phyloP scores from a whole-genome alignment of 2,329 filamentous ascomycete species.

The Penicillium sp. region DNA sequence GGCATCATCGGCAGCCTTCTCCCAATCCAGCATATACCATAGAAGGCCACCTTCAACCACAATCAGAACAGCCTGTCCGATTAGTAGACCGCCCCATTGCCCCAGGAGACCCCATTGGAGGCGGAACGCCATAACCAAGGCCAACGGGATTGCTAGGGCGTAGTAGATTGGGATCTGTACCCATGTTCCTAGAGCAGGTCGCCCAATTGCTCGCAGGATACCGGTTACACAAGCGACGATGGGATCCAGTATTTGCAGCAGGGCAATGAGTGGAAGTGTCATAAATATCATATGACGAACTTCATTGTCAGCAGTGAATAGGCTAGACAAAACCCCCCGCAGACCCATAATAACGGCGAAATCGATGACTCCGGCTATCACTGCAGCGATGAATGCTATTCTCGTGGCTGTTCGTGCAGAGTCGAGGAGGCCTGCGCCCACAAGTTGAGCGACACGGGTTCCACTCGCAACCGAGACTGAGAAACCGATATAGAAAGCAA shows the following conservation, averaged over 20 bases:
- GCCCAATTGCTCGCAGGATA: conserved; percentile 83
- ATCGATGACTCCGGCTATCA: conserved; percentile 77
- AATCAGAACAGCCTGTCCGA: not conserved
- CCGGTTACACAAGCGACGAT: conserved; percentile 82
- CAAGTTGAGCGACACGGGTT: conserved; percentile 88
- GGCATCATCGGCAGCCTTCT: not conserved
- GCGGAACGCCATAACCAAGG: conserved; percentile 76
- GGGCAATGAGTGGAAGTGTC: conserved; percentile 78
- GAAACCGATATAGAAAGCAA: conserved; percentile 91
- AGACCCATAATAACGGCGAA: conserved; percentile 69
- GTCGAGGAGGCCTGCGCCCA: conserved; percentile 80
- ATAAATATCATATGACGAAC: conserved; percentile 70
- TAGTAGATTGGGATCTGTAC: conserved; percentile 89
- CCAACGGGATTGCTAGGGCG: conserved; percentile 79
- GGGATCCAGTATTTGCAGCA: conserved; percentile 89
- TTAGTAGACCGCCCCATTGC: conserved; percentile 70
- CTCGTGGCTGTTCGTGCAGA: conserved; percentile 80
- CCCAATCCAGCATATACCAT: conserved; percentile 3
- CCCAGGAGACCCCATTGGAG: conserved; percentile 79
- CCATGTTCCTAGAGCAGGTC: conserved; percentile 87
- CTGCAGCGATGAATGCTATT: conserved; percentile 71
- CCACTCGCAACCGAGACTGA: conserved; percentile 85
- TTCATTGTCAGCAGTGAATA: conserved; percentile 74
- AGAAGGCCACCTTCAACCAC: not conserved
- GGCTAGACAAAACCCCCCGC: conserved; percentile 73